Evolutionary conservation across 179 eudicot genomes (phyloP), one percentile per base, ranked within the genome.

Genomic region (Beta corolliflora): DNA sequence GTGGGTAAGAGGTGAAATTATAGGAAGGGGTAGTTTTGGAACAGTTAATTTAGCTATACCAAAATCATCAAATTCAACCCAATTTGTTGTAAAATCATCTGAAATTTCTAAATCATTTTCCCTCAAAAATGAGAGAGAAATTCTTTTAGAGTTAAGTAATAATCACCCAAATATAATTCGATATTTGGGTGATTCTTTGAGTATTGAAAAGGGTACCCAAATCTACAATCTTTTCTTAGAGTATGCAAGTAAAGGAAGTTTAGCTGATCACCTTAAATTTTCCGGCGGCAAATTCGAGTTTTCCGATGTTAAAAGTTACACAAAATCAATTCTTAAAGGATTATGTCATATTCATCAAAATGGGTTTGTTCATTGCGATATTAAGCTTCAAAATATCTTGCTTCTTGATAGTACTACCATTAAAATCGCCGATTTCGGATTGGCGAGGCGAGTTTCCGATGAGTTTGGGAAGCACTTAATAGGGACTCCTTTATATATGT

Each of bases 401-500:
- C 58, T 90, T 36, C 81, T 86, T 41, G 64, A 61, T 0, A 71
- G 89, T 52, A 90, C 83, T 2, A 82, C 18, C 0, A 90, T 79
- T 0, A 92, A 92, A 72, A 86, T 95, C 5, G 92, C 97, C 0
- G 98, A 95, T 86, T 93, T 95, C 19, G 98, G 98, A 55, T 78
- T 93, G 18, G 92, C 97, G 1, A 92, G 80, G 79, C 84, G 69
- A 65, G 83, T 44, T 14, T 83, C 71, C 1, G 72, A 76, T 66
- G 77, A 74, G 5, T 16, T 5, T 0, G 89, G 88, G 13, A 50
- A 45, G 14, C 90, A 89, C 54, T 78, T 94, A 70, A 85, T 91
- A n/a, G 98, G 97, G 0, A 95, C 98, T 7, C 98, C 98, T 0
- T 68, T 95, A 31, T 93, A 88, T 64, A 92, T 93, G 96, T 86